Base-by-base conservation (phyloP, 1,284 basidiomycete species). In the Puccinia triticina region DNA sequence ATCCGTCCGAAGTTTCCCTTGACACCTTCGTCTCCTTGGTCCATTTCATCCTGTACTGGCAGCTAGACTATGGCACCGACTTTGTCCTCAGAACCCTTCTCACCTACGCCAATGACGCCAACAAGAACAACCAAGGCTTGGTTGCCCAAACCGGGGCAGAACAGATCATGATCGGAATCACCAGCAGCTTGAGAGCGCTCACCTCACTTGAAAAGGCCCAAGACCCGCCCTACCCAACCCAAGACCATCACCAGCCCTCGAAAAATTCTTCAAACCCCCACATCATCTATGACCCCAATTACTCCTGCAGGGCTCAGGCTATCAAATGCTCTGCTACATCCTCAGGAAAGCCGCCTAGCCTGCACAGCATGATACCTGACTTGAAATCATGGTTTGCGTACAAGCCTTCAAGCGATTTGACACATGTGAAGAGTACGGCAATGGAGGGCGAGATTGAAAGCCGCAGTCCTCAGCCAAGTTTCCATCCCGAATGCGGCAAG, bases 21-120 rank as follows among this genome's bases (percentile, higher is more conserved):
- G 93, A 94, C 72, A 90, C 92, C 0, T 92, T 96, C 86, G 90
- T 92, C 75, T 92, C 91, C 85, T 91, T 96, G 82, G 88, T 93
- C 11, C 94, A 97, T 87, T 94, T 93, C 85, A 89, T 94, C 80
- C 91, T 96, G 69, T 92, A 92, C 8, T 92, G 94, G 29, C 92
- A 97, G 86, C 91, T 93, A 80, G 95, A 98, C 55, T 93, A 92
- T 84, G 96, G 95, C 0, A 89, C 90, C 84, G 94, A 96, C 75
- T 88, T 96, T 40, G 92, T 93, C 84, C 86, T 95, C 37, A 75
- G 64, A 69, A 67, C 72, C 12, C 64, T 82, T 21, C 59, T 82
- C n/a, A 67, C 80, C 21, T 55, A 48, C 32, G 74, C 80, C 14
- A 75, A 50, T 48, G 80, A 82, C 55, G 61, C 73, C 10, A 37